Evolutionary conservation across 2,329 filamentous ascomycete species (phyloP).

Genomic region (Aphanocladium album): DNA sequence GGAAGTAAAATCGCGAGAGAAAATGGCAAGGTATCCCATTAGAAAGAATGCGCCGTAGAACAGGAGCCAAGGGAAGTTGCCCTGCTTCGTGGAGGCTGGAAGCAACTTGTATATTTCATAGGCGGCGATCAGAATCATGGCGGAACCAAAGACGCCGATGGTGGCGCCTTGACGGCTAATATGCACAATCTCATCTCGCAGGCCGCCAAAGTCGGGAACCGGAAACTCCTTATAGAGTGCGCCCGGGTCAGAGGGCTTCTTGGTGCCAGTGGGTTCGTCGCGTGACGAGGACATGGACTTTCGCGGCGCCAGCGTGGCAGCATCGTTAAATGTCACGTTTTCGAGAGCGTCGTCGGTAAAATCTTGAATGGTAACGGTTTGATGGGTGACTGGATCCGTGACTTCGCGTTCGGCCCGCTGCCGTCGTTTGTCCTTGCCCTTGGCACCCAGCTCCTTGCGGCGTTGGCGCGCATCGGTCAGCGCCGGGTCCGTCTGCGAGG

Average conservation of each 20-base stretch:
- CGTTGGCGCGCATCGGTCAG: constrained; percentile 40
- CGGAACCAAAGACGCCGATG: constrained; percentile 31
- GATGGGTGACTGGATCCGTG: constrained; percentile 67
- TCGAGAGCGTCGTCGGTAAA: constrained; percentile 58
- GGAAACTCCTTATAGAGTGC: constrained; percentile 42
- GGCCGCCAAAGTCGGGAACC: constrained; percentile 41
- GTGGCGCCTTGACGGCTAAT: constrained; percentile 32
- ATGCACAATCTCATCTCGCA: constrained; percentile 28
- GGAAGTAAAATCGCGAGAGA: constrained; percentile 53
- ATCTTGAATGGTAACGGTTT: constrained; percentile 64
- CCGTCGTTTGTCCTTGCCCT: constrained; percentile 35
- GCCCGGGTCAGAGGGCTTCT: constrained; percentile 32
- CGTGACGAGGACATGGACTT: constrained; percentile 5
- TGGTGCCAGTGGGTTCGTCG: not conserved
- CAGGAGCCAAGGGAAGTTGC: constrained; percentile 7
- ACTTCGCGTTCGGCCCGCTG: constrained; percentile 54
- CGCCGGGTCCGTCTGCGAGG: constrained; percentile 31
- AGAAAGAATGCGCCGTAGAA: constrained; percentile 1
- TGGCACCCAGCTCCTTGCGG: constrained; percentile 36
- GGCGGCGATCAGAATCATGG: constrained; percentile 26
- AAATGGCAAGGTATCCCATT: constrained; percentile 27
- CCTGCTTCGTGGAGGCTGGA: constrained; percentile 1
- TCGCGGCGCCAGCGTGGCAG: not conserved
- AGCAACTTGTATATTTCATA: constrained; percentile 21
- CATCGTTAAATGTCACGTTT: constrained; percentile 25